Percentiles rank a stretch among this genome's conserved stretches.
Conservation (phyloP, 768 basidiomycete species). For the Hemileccinum rubropunctum region DNA sequence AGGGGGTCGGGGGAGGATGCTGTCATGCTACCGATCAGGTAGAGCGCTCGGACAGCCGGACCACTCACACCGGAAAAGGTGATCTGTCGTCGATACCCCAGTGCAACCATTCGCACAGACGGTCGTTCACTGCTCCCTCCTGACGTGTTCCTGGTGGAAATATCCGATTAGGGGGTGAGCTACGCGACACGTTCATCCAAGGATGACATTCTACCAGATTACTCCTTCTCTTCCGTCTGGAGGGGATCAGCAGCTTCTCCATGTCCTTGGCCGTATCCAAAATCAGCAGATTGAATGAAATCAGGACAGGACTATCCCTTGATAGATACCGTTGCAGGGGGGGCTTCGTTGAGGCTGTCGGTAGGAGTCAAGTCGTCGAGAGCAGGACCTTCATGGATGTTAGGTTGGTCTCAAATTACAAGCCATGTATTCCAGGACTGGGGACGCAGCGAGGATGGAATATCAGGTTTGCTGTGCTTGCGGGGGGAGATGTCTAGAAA, state of each 20-base stretch:
- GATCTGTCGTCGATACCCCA: too few relatives aligned
- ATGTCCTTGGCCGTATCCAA: slow-evolving; percentile 34
- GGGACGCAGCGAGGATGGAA: slow-evolving; percentile 45
- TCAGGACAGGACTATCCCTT: slow-evolving; percentile 21
- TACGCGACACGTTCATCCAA: too few relatives aligned
- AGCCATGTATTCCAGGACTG: slow-evolving; percentile 48
- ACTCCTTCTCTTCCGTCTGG: slow-evolving; percentile 33
- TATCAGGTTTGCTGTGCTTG: too few relatives aligned
- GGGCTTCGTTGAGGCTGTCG: slow-evolving; percentile 29
- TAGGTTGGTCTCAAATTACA: slow-evolving; percentile 35
- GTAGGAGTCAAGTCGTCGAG: slow-evolving; percentile 30
- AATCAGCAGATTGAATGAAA: slow-evolving; percentile 26
- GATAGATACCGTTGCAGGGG: slow-evolving; percentile 25
- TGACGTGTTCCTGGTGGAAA: too few relatives aligned
- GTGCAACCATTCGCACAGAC: too few relatives aligned
- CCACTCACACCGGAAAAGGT: too few relatives aligned
- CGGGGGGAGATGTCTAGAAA: too few relatives aligned
- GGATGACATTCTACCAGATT: slow-evolving; percentile 30
- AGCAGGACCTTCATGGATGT: slow-evolving; percentile 33
- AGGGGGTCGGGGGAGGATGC: too few relatives aligned
- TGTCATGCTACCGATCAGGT: too few relatives aligned
- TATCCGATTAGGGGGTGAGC: too few relatives aligned
- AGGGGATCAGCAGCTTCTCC: slow-evolving; percentile 16
- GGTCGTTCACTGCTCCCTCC: too few relatives aligned
- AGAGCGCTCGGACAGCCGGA: too few relatives aligned